phyloP scores from a whole-genome alignment of 108 stramenopile genomes.

The Skeletonema marinoi region DNA sequence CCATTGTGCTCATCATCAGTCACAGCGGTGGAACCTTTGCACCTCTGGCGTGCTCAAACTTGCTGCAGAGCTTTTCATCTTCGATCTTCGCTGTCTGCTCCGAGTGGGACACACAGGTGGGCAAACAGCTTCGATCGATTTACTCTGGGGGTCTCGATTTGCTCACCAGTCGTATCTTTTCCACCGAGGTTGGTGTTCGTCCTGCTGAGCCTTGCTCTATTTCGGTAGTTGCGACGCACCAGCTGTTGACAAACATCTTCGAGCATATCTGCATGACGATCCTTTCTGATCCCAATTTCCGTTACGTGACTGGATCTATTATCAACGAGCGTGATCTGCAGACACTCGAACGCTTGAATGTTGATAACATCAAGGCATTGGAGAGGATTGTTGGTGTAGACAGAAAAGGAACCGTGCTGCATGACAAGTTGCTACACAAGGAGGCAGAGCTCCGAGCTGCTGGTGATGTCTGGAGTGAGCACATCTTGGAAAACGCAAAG shows the following conservation, averaged over 20 bases:
- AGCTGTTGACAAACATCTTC: slow-evolving; percentile 69
- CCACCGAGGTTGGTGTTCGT: slow-evolving; percentile 68
- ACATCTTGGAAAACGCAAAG: slow-evolving; percentile 64
- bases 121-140: slow-evolving; percentile 64
- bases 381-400: slow-evolving; percentile 58
- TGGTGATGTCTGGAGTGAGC: slow-evolving; percentile 65
- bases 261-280: slow-evolving; percentile 60
- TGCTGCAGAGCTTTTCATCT: slow-evolving; percentile 47
- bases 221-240: slow-evolving; percentile 71
- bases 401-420: slow-evolving; percentile 16
- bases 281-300: slow-evolving; percentile 53
- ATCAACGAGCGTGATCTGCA: slow-evolving; percentile 60
- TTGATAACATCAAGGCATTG: slow-evolving; percentile 56
- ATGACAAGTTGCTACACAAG: neutral
- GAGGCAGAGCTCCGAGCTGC: slow-evolving; percentile 46
- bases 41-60: slow-evolving; percentile 66
- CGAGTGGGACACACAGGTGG: slow-evolving; percentile 70
- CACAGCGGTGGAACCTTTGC: slow-evolving; percentile 77
- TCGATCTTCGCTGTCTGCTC: slow-evolving; percentile 9
- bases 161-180: slow-evolving; percentile 60
- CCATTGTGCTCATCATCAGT: slow-evolving; percentile 75
- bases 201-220: slow-evolving; percentile 81
- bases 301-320: slow-evolving; percentile 48
- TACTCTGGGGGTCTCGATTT: slow-evolving; percentile 33
- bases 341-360: slow-evolving; percentile 58